Evolutionary conservation across 208 protist genomes (phyloP).

Genomic region (Balamuthia mandrillaris): DNA sequence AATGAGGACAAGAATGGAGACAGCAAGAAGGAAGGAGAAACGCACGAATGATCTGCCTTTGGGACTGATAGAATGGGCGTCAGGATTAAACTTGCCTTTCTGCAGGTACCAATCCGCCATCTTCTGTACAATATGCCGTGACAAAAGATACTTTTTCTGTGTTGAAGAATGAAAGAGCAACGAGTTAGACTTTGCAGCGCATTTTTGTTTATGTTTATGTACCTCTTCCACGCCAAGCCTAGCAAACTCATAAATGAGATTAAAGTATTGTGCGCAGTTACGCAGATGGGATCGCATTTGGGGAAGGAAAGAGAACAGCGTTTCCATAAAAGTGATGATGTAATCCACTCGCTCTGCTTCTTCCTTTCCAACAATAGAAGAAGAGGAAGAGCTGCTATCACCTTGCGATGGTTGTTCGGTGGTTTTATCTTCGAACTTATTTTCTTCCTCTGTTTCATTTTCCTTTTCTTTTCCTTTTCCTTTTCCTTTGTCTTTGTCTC

Average conservation of each 20-base stretch:
- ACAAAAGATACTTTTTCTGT: constrained; percentile 20
- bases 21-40: too few species aligned
- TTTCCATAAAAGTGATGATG: background rate
- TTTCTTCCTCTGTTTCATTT: background rate
- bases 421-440: background rate
- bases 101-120: constrained; percentile 17
- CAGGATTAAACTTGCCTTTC: background rate
- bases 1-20: too few species aligned
- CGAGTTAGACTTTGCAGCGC: too few species aligned
- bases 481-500: background rate
- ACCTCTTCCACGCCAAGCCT: background rate
- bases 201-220: too few species aligned
- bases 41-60: too few species aligned
- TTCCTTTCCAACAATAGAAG: too few species aligned
- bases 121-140: background rate
- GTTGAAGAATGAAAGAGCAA: too few species aligned
- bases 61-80: background rate
- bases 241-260: constrained; percentile 8
- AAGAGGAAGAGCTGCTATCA: too few species aligned
- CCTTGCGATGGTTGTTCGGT: background rate
- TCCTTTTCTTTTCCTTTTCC: background rate
- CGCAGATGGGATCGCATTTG: background rate
- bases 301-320: background rate
- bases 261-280: constrained; percentile 24
- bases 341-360: too few species aligned